Percentiles rank a stretch among this genome's conserved stretches.
phyloP scores from a whole-genome alignment of 768 basidiomycete species.

The Lyophyllum shimeji region DNA sequence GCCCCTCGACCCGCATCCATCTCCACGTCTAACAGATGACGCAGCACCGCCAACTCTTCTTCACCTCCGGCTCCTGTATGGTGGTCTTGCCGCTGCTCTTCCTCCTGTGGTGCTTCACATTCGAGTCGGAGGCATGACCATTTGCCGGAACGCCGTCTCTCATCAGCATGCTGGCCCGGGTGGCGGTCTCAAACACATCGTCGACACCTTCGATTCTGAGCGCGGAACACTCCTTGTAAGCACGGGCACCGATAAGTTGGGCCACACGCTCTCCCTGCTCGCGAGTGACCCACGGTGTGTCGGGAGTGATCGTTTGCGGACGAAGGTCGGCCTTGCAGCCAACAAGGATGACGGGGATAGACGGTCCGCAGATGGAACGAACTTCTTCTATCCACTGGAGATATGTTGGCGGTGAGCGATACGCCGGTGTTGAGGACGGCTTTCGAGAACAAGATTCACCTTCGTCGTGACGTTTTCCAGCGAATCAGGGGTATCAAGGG shows the following conservation, averaged over 20 bases:
- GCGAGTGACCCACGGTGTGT: constrained; percentile 60
- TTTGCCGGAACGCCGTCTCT: constrained; percentile 72
- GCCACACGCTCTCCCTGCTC: constrained; percentile 84
- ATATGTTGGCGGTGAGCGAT: constrained; percentile 17
- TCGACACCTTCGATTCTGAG: constrained; percentile 91
- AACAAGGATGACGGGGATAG: constrained; percentile 92
- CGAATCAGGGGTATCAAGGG: constrained; percentile 95
- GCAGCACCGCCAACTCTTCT: constrained; percentile 67
- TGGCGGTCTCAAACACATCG: constrained; percentile 97
- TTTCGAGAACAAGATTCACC: constrained; percentile 41
- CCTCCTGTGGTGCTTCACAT: constrained; percentile 49
- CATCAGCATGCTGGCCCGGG: constrained; percentile 95
- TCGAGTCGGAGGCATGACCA: constrained; percentile 33
- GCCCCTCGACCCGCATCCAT: neutral
- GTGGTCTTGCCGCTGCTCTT: constrained; percentile 49
- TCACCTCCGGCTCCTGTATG: constrained; percentile 43
- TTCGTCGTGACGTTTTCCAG: constrained; percentile 94
- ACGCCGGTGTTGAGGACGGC: neutral
- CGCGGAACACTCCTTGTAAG: constrained; percentile 94
- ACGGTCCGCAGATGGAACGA: constrained; percentile 89
- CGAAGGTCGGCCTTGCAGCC: constrained; percentile 96
- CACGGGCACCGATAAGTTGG: constrained; percentile 81
- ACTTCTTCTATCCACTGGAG: constrained; percentile 97
- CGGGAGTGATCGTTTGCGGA: constrained; percentile 46
- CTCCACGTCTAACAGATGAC: constrained; percentile 53